phyloP scores from a whole-genome alignment of 148 eudicot genomes.

The Bassia scoparia region DNA sequence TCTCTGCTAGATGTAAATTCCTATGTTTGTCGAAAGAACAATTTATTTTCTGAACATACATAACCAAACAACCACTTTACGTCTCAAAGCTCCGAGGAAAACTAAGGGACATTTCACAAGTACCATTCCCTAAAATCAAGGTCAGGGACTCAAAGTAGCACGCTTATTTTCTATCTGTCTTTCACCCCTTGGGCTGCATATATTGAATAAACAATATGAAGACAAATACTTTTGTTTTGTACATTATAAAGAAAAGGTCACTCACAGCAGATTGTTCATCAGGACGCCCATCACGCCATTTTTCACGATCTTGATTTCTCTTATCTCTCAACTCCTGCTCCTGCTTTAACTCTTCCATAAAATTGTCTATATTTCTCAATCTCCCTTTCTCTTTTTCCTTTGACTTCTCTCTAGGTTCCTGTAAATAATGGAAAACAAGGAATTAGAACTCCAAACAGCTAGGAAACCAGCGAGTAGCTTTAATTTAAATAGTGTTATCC shows the following conservation, averaged over 20 bases:
- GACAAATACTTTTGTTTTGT: neutral
- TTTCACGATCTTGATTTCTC: constrained; percentile 77
- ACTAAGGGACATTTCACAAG: neutral
- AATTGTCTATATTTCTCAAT: constrained; percentile 84
- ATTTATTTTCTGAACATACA: too few species aligned
- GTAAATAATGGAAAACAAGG: constrained; percentile 8
- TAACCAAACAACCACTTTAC: neutral
- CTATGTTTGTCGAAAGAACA: neutral
- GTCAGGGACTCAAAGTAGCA: too few species aligned
- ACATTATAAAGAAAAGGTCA: neutral
- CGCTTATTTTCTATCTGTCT: neutral
- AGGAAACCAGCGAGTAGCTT: constrained; percentile 13
- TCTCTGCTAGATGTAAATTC: neutral
- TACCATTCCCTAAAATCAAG: neutral
- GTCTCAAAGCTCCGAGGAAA: neutral
- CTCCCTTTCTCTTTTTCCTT: constrained; percentile 91
- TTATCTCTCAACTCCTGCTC: constrained; percentile 96
- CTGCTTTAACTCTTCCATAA: constrained; percentile 93
- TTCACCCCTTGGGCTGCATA: neutral
- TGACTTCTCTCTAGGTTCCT: constrained; percentile 77
- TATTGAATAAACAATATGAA: neutral
- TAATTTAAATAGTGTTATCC: constrained; percentile 22
- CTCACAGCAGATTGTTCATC: constrained; percentile 65
- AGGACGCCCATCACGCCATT: constrained; percentile 70
- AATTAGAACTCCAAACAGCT: constrained; percentile 8